These are phyloP conservation scores for Ophiocytium majus DNA, from an alignment of 352 stramenopile genomes.

Conservation along the genomic window DNA sequence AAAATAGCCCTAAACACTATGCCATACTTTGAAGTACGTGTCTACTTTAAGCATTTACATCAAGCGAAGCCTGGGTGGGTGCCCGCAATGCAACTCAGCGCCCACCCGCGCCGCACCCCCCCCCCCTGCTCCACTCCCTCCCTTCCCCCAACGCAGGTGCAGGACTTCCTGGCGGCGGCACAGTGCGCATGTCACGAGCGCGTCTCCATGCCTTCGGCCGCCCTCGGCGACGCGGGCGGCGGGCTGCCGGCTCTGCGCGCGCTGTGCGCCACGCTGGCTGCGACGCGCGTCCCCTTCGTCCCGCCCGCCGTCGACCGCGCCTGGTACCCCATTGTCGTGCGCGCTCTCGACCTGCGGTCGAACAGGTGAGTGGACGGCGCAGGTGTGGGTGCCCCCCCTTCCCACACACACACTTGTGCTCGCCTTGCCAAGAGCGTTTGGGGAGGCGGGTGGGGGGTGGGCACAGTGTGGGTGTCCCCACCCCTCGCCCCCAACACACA, in stretches of 20 bases:
- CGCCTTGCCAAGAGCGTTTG: not conserved
- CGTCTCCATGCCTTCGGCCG: slow-evolving; percentile 23
- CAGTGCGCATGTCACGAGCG: slow-evolving; percentile 32
- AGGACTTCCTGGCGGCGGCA: slow-evolving; percentile 43
- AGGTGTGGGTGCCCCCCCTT: not conserved
- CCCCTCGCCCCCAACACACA: too few species aligned
- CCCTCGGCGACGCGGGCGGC: slow-evolving; percentile 33
- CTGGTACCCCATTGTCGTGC: not conserved
- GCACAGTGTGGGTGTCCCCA: too few species aligned
- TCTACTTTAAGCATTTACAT: too few species aligned
- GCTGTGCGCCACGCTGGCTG: not conserved
- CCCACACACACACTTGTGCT: not conserved
- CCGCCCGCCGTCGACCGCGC: not conserved
- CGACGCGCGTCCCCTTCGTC: not conserved
- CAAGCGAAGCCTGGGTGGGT: too few species aligned
- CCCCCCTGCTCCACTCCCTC: too few species aligned
- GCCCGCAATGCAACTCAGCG: too few species aligned
- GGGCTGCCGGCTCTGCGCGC: slow-evolving; percentile 11
- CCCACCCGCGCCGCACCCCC: too few species aligned
- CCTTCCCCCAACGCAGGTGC: too few species aligned
- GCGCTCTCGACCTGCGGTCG: not conserved
- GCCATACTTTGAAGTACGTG: too few species aligned
- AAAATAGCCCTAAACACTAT: too few species aligned
- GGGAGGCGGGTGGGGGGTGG: not conserved
- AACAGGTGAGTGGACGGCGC: slow-evolving; percentile 4